phyloP scores from a whole-genome alignment of 495 filamentous ascomycete species.

The Daldinia vernicosa region DNA sequence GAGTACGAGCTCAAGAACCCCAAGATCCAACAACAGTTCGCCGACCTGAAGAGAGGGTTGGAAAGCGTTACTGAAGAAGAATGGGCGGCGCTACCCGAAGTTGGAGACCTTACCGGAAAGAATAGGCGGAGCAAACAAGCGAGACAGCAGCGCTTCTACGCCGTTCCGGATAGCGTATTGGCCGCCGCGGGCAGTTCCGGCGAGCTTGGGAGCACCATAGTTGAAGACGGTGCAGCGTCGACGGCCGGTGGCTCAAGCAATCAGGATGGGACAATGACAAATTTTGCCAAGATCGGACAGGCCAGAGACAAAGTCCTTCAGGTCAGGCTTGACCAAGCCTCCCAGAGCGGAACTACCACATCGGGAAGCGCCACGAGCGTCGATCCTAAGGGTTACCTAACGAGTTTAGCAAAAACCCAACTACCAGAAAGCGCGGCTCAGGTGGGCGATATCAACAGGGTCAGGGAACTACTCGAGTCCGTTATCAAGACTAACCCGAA shows the following conservation, averaged over 20 bases:
- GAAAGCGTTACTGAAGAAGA: conserved; percentile 92
- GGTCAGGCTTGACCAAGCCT: conserved; percentile 89
- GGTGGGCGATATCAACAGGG: conserved; percentile 94
- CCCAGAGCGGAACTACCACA: conserved; percentile 71
- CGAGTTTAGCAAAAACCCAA: conserved; percentile 82
- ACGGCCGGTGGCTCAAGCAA: conserved; percentile 58
- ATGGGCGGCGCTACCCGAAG: conserved; percentile 94
- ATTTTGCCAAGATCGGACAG: conserved; percentile 97
- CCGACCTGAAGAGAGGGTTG: conserved; percentile 90
- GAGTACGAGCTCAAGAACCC: conserved; percentile 97
- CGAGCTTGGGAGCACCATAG: conserved; percentile 85
- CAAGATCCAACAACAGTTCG: conserved; percentile 98
- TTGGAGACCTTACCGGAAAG: conserved; percentile 94
- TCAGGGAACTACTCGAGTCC: conserved; percentile 90
- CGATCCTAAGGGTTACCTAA: conserved; percentile 95
- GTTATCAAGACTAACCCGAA: conserved; percentile 96
- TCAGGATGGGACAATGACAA: conserved; percentile 87
- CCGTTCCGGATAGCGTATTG: conserved; percentile 95
- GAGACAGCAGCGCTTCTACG: conserved; percentile 87
- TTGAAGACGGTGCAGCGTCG: conserved; percentile 73
- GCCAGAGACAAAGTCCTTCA: conserved; percentile 93
- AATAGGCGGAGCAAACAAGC: conserved; percentile 87
- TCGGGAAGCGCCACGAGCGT: conserved; percentile 88
- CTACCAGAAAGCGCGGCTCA: conserved; percentile 79
- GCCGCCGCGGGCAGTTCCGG: conserved; percentile 80